Evolutionary conservation across 192 early-diverging fungal species (phyloP).

Genomic region (Backusella australiensis): DNA sequence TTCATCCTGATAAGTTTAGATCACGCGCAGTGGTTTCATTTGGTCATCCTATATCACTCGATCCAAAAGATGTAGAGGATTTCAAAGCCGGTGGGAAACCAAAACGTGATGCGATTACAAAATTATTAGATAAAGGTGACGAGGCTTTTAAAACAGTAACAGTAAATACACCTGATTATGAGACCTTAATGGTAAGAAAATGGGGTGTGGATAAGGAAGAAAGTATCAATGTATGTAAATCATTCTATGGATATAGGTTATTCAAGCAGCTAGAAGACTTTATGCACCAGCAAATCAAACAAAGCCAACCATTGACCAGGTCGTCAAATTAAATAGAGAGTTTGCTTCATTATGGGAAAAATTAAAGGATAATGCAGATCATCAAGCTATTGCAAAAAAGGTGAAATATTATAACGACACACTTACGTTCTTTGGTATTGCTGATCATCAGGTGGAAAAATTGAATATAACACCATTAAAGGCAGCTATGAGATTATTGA

Average conservation of each 20-base stretch:
- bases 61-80: conserved; percentile 73
- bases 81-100: conserved; percentile 79
- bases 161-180: conserved; percentile 91
- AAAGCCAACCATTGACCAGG: conserved; percentile 79
- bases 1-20: conserved; percentile 91
- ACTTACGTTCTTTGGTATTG: conserved; percentile 89
- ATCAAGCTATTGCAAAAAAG: conserved; percentile 65
- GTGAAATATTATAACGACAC: conserved; percentile 84
- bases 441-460: conserved; percentile 93
- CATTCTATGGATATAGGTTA: conserved; percentile 45
- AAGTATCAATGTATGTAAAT: not conserved
- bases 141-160: conserved; percentile 84
- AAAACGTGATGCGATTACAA: conserved; percentile 77
- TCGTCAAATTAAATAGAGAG: conserved; percentile 82
- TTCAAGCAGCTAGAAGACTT: conserved; percentile 89
- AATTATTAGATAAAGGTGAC: conserved; percentile 72
- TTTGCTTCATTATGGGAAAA: conserved; percentile 78
- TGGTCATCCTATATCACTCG: conserved; percentile 84
- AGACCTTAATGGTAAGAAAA: conserved; percentile 75
- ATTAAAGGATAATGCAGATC: conserved; percentile 74
- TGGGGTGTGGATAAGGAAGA: not conserved
- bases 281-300: conserved; percentile 76
- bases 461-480: conserved; percentile 62
- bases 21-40: conserved; percentile 96
- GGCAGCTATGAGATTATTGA: conserved; percentile 65